Base-by-base conservation (phyloP, 2,329 filamentous ascomycete genomes). In the Fusarium sp. region DNA sequence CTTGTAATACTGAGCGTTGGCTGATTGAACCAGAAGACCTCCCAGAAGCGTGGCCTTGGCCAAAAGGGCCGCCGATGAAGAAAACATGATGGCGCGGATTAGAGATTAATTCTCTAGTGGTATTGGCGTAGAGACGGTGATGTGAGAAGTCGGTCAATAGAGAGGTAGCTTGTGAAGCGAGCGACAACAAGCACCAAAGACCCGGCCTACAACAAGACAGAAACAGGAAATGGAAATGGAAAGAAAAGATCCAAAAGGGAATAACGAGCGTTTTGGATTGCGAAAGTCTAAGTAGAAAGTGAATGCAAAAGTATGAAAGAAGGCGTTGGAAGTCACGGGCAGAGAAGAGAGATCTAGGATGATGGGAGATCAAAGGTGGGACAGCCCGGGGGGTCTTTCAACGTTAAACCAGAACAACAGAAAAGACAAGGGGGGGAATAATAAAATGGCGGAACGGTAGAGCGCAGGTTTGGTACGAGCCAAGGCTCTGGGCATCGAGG, bases 1-100 rank as follows among this genome's bases (percentile, higher is more conserved):
- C 33, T 74, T 74, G 66, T 79, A 63, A 8, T 63, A 66, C 23
- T 76, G 74, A 2, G 75, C 77, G 21, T 68, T 57, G 21, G 54
- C 69, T 7, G 50, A 50, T 29, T 67, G 69, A 37, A 70, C 31
- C 8, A 73, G 33, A 18, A 72, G 59, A 6, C 67, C 42, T 7
- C 69, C 71, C 9, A 73, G 42, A 4, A 74, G 46, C 4, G 58
- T 43, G n/a, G 56, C 61, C 18, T 66, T 48, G 15, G 67, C 58
- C 44, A 64, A 21, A 18, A 70, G 33, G 16, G 52, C 58, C 33
- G 39, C 37, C 29, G 44, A 29, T 13, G 54, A 66, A 9, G 61
- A 60, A 23, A 65, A 60, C 29, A 65, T 13, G 29, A 39, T 65
- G 21, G 16, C 53, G 33, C 16, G 21, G 42, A 29, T 29, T 33